A percentile compares a stretch with the other conserved stretches of the same genome.
phyloP scores from a whole-genome alignment of 805 yeast genomes.

The Saturnispora gosingensis region DNA sequence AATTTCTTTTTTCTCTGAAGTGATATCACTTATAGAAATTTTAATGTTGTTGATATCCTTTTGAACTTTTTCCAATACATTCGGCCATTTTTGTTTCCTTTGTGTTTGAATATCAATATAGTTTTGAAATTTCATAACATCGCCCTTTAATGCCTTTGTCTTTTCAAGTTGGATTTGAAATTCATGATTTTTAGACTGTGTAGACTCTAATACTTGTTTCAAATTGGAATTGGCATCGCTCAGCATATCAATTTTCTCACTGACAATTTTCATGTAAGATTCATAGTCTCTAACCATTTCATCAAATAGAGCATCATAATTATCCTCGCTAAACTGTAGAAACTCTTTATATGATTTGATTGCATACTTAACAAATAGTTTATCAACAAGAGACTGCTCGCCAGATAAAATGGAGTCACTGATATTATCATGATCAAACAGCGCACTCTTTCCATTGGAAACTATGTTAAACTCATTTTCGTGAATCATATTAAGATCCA shows the following conservation, averaged over 20 bases:
- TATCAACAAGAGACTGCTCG: constrained; percentile 20
- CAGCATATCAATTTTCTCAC: constrained; percentile 35
- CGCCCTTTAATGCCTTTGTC: constrained; percentile 57
- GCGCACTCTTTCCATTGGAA: neutral
- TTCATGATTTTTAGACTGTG: constrained; percentile 36
- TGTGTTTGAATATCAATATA: constrained; percentile 59
- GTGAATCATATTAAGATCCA: constrained; percentile 23
- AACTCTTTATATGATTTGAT: constrained; percentile 60
- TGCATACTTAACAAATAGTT: constrained; percentile 39
- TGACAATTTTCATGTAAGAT: constrained; percentile 39
- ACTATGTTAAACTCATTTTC: constrained; percentile 10
- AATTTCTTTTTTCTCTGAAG: constrained; percentile 31
- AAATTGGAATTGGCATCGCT: constrained; percentile 33
- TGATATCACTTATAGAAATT: constrained; percentile 33
- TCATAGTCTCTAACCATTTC: constrained; percentile 52
- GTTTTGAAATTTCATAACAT: constrained; percentile 59
- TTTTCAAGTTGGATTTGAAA: constrained; percentile 47
- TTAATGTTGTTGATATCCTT: constrained; percentile 40
- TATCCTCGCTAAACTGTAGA: constrained; percentile 49
- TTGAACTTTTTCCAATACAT: constrained; percentile 45
- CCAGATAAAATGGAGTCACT: constrained; percentile 19
- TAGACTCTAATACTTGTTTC: constrained; percentile 30
- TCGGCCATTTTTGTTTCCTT: constrained; percentile 58
- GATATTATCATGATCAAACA: constrained; percentile 8
- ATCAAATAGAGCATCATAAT: constrained; percentile 42